These are phyloP conservation scores for Mycena haematopus DNA, from an alignment of 768 basidiomycete species.

Conservation along the genomic window DNA sequence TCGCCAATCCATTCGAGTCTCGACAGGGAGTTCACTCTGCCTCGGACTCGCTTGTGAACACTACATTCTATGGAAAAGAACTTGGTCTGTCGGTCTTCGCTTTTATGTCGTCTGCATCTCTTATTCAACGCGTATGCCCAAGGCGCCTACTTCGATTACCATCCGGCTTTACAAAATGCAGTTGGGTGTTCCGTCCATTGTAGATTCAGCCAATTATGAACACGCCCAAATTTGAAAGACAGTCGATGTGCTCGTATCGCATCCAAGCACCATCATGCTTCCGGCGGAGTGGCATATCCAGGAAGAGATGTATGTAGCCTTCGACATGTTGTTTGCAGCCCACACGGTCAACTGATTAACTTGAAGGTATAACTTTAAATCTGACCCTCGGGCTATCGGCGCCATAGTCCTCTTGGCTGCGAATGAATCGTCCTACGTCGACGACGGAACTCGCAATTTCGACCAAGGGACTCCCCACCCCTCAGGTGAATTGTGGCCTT, in stretches of 20 bases:
- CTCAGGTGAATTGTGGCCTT: slow-evolving; percentile 52
- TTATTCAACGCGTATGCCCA: not conserved
- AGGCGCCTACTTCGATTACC: slow-evolving; percentile 76
- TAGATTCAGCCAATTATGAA: slow-evolving; percentile 20
- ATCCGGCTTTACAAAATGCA: slow-evolving; percentile 68
- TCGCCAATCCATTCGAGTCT: not conserved
- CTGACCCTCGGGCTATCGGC: slow-evolving; percentile 69
- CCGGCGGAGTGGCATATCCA: slow-evolving; percentile 58
- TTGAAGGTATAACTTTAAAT: slow-evolving; percentile 72
- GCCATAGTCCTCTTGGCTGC: slow-evolving; percentile 69
- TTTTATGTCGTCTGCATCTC: not conserved
- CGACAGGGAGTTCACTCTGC: slow-evolving; percentile 64
- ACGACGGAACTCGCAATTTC: slow-evolving; percentile 55
- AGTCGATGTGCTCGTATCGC: slow-evolving; percentile 63
- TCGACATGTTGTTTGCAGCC: not conserved
- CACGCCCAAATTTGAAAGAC: slow-evolving; percentile 52
- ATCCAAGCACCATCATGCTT: slow-evolving; percentile 66
- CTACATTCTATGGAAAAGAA: slow-evolving; percentile 61
- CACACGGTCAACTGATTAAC: not conserved
- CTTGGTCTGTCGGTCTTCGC: slow-evolving; percentile 48
- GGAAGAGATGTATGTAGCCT: slow-evolving; percentile 62
- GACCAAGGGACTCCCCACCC: slow-evolving; percentile 81
- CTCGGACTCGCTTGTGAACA: slow-evolving; percentile 63
- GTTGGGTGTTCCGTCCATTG: slow-evolving; percentile 45
- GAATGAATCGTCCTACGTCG: slow-evolving; percentile 67